These are phyloP conservation scores for Euphrasia confusa DNA, from an alignment of 257 asterid species.

Conservation along the genomic window DNA sequence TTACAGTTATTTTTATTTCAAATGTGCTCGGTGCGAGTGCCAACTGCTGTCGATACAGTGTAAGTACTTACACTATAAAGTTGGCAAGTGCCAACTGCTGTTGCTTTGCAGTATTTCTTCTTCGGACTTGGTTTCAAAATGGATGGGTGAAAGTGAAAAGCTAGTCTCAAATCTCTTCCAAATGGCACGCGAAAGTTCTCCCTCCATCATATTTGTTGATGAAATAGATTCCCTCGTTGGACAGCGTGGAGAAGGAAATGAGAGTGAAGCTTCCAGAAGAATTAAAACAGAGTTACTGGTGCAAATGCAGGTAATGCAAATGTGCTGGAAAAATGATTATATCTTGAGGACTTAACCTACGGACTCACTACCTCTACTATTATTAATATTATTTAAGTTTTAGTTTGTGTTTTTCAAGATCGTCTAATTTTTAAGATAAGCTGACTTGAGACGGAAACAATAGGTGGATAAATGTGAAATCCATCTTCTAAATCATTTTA, in stretches of 20 bases:
- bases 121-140: conserved; percentile 96
- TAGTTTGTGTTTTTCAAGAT: conserved; percentile 2
- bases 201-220: conserved; percentile 86
- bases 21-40: too few relatives aligned
- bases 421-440: neutral
- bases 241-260: conserved; percentile 97
- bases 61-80: conserved; percentile 36
- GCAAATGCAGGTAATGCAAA: conserved; percentile 87
- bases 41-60: too few relatives aligned
- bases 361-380: too few relatives aligned
- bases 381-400: neutral
- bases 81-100: conserved; percentile 57
- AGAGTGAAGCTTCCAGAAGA: conserved; percentile 98
- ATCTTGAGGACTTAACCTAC: neutral
- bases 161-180: conserved; percentile 94
- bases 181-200: conserved; percentile 98
- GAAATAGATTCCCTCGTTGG: conserved; percentile 97
- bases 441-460: conserved; percentile 1
- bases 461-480: conserved; percentile 2
- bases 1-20: too few relatives aligned
- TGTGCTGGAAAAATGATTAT: neutral
- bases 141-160: conserved; percentile 99
- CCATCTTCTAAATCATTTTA: neutral
- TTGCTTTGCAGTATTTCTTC: conserved; percentile 73
- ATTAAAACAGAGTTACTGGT: conserved; percentile 94